phyloP scores from a whole-genome alignment of 2,329 filamentous ascomycete genomes.

The Biscogniauxia marginata region DNA sequence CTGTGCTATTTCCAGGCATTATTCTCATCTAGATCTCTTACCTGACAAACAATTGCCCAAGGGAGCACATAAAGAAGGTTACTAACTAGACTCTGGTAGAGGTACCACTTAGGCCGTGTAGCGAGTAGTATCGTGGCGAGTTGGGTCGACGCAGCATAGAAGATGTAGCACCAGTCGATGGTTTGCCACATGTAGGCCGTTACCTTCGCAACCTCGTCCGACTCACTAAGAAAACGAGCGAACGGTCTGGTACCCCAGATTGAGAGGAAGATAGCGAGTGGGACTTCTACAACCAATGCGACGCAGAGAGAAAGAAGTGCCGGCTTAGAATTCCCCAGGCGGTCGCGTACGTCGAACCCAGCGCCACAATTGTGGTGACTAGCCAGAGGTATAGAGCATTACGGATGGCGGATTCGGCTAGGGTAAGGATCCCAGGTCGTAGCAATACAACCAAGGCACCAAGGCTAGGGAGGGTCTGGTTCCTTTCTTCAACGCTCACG shows the following conservation, averaged over 20 bases:
- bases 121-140: conserved; percentile 64
- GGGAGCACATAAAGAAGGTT: conserved; percentile 69
- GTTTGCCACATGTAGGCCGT: conserved; percentile 64
- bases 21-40: conserved; percentile 42
- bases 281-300: conserved; percentile 58
- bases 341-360: conserved; percentile 65
- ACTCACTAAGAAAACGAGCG: conserved; percentile 60
- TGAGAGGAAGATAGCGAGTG: conserved; percentile 62
- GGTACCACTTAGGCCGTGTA: conserved; percentile 64
- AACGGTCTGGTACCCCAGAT: conserved; percentile 58
- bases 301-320: conserved; percentile 53
- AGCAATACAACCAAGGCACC: conserved; percentile 49
- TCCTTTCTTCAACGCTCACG: conserved; percentile 3
- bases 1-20: conserved; percentile 68
- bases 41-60: conserved; percentile 64
- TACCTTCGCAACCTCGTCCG: conserved; percentile 56
- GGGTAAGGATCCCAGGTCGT: conserved; percentile 57
- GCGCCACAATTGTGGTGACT: conserved; percentile 59
- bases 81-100: conserved; percentile 64
- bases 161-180: conserved; percentile 67
- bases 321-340: conserved; percentile 64
- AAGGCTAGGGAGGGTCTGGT: conserved; percentile 38
- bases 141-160: conserved; percentile 66
- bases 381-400: conserved; percentile 73
- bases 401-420: conserved; percentile 63